These are phyloP conservation scores for Paraphaeosphaeria minitans DNA, from an alignment of 2,329 filamentous ascomycete genomes.

Conservation along the genomic window DNA sequence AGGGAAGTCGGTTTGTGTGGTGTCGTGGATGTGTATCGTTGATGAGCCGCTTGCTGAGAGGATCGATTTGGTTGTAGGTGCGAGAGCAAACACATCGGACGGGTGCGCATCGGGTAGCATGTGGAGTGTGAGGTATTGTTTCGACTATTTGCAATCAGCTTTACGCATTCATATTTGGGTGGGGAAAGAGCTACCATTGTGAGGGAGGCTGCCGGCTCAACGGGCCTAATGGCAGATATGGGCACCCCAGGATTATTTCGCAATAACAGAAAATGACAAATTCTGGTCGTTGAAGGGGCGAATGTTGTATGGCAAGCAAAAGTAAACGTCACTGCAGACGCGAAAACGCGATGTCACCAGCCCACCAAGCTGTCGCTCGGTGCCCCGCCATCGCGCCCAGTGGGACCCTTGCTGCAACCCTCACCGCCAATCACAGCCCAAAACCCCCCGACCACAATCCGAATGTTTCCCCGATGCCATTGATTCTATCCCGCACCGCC, in stretches of 20 bases:
- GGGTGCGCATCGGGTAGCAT: constrained; percentile 86
- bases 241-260: too few species aligned
- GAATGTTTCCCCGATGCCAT: constrained; percentile 30
- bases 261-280: neutral
- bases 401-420: constrained; percentile 21
- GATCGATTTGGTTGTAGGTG: constrained; percentile 73
- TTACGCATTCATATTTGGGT: neutral
- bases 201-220: neutral
- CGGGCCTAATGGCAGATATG: neutral
- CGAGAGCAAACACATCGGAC: constrained; percentile 83
- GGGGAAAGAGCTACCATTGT: constrained; percentile 18
- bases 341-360: constrained; percentile 39
- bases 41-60: constrained; percentile 87
- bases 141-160: constrained; percentile 67
- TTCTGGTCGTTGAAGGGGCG: constrained; percentile 1
- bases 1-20: constrained; percentile 71
- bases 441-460: constrained; percentile 17
- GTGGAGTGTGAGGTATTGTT: constrained; percentile 95
- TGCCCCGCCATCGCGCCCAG: constrained; percentile 36
- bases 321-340: constrained; percentile 34
- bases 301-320: constrained; percentile 17
- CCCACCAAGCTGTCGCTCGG: constrained; percentile 16
- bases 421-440: constrained; percentile 41
- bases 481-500: constrained; percentile 24
- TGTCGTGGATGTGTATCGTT: constrained; percentile 79